Base-by-base conservation (phyloP, 2,329 filamentous ascomycete genomes). In the Pezicula carpinea region DNA sequence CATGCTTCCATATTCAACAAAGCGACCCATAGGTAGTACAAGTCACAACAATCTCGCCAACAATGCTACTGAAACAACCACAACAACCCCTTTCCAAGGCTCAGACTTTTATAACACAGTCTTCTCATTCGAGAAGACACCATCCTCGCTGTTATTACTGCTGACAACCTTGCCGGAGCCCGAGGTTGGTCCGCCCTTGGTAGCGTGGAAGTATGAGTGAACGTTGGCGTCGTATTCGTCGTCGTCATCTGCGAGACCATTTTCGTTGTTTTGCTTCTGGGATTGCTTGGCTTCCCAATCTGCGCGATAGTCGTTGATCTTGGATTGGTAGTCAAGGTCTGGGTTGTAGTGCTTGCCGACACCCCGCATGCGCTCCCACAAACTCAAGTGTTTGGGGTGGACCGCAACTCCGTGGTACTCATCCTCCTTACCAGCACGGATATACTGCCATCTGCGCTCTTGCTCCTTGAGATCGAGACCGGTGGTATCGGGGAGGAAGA, bases 381-480 rank as follows among this genome's bases (percentile, higher is more conserved):
- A 66, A 6, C 87, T 92, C 53, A 97, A 72, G 64, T 97, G 92
- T 66, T 86, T 80, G 40, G 89, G 85, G 74, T 97, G 90, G 50
- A 97, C 83, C 50, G 92, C 92, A 45, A 96, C 84, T 56, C 92
- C 92, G 70, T 96, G 91, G 73, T 97, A 97, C 41, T 96, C 89
- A 23, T 81, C 53, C 56, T 83, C 84, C 50, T 82, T 82, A 52
- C 89, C 90, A 3, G 80, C 74, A 50, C 89, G 85, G 65, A 97
- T 89, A 70, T 85, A 96, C 47, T 76, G 71, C 91, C 92, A 97
- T 61, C 92, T 84, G 54, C 92, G 87, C 71, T 97, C 92, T 71
- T 96, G 91, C 69, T 97, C 92, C 76, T 96, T 95, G 53, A 97
- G 82, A 65, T 97, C 92, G 33, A 97, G 85, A 47, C 92, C 92